Evolutionary conservation across 768 basidiomycete species (phyloP).

Genomic region (Gautieria morchelliformis): DNA sequence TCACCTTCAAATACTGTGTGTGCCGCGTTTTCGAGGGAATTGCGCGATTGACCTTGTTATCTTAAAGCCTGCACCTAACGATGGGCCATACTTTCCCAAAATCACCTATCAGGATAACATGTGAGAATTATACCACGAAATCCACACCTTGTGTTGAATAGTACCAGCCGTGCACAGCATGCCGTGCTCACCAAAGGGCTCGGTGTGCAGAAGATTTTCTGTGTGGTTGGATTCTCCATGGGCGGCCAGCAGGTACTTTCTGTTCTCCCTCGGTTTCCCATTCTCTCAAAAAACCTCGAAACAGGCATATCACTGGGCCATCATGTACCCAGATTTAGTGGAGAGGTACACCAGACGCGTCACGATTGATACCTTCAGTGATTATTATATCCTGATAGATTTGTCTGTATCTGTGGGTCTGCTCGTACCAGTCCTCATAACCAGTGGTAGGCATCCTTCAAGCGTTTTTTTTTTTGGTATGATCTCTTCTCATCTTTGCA

Average conservation of each 20-base stretch:
- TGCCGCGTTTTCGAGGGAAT: background rate
- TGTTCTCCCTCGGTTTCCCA: background rate
- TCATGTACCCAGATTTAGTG: slow-evolving; percentile 45
- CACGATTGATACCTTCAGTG: too few relatives aligned
- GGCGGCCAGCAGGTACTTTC: slow-evolving; percentile 39
- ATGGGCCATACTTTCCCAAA: slow-evolving; percentile 49
- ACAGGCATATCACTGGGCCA: slow-evolving; percentile 49
- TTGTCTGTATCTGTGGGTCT: slow-evolving; percentile 41
- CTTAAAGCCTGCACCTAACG: slow-evolving; percentile 40
- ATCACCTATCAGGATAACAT: slow-evolving; percentile 53
- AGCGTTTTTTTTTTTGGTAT: background rate
- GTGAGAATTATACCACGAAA: slow-evolving; percentile 16
- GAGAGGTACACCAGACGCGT: slow-evolving; percentile 26
- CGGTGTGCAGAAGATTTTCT: slow-evolving; percentile 33
- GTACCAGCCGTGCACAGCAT: slow-evolving; percentile 38
- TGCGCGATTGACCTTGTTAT: background rate
- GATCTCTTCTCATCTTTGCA: slow-evolving; percentile 13
- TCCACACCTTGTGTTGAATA: background rate
- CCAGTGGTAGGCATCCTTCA: slow-evolving; percentile 30
- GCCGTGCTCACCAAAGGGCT: slow-evolving; percentile 41
- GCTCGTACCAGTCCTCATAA: slow-evolving; percentile 49
- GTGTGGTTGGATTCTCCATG: slow-evolving; percentile 51
- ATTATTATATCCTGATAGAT: slow-evolving; percentile 24
- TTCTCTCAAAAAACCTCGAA: background rate
- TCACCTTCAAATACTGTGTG: slow-evolving; percentile 52